Percentiles rank a stretch among this genome's conserved stretches.
Evolutionary conservation across 2,329 filamentous ascomycete species (phyloP).

Genomic region (Triangularia setosa): DNA sequence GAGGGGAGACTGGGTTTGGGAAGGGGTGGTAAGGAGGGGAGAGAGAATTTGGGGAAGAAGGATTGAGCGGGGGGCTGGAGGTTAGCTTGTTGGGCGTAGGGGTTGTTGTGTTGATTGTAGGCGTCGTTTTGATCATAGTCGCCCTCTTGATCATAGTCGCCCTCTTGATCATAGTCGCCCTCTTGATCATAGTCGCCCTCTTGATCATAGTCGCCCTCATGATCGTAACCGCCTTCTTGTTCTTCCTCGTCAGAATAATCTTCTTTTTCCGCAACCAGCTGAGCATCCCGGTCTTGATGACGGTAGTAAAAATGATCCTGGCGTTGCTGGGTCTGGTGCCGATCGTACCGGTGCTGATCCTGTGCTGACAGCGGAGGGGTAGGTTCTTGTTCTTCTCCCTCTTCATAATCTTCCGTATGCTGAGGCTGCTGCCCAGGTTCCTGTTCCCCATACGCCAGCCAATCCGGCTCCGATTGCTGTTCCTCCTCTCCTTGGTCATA

Average conservation of each 20-base stretch:
- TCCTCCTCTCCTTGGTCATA: slow-evolving; percentile 18
- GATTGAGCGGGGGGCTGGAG: neutral
- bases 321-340: neutral
- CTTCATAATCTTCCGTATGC: neutral
- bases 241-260: neutral
- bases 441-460: neutral
- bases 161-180: too few relatives aligned
- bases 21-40: neutral
- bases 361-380: neutral
- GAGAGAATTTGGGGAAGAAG: neutral
- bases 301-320: too few relatives aligned
- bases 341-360: neutral
- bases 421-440: neutral
- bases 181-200: too few relatives aligned
- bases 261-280: neutral
- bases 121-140: neutral
- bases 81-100: neutral
- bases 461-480: slow-evolving; percentile 14
- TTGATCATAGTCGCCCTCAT: too few relatives aligned
- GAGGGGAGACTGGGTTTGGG: neutral
- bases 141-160: too few relatives aligned
- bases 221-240: neutral
- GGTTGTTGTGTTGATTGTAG: neutral
- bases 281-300: neutral
- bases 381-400: neutral